Conservation (phyloP, 306 rosid genomes). For the Vachellia pachyceras region DNA sequence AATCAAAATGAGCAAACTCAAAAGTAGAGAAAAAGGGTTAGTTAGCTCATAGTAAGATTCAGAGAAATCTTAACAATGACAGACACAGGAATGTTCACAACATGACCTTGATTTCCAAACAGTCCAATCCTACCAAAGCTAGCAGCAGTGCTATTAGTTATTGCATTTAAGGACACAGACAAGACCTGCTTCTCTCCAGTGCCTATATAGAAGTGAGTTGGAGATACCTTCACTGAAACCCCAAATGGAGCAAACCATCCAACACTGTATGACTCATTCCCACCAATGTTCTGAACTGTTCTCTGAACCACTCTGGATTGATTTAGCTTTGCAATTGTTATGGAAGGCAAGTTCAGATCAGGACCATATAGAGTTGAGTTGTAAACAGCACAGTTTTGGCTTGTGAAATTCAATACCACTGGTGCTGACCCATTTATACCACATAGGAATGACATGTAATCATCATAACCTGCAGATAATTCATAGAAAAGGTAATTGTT, state of each 20-base stretch:
- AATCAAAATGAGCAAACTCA: slow-evolving; percentile 17
- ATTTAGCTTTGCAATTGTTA: slow-evolving; percentile 79
- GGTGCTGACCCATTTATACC: slow-evolving; percentile 83
- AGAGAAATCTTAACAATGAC: slow-evolving; percentile 58
- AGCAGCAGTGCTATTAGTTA: slow-evolving; percentile 56
- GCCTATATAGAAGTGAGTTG: slow-evolving; percentile 63
- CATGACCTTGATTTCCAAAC: slow-evolving; percentile 86
- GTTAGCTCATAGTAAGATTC: slow-evolving; percentile 52
- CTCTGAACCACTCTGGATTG: slow-evolving; percentile 69
- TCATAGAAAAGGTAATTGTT: background rate
- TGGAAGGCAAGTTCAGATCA: slow-evolving; percentile 92
- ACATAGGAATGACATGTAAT: slow-evolving; percentile 88
- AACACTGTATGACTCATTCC: slow-evolving; percentile 69
- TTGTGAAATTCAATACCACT: slow-evolving; percentile 85
- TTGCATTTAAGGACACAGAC: slow-evolving; percentile 64
- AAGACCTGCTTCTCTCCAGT: slow-evolving; percentile 65
- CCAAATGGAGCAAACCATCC: slow-evolving; percentile 89
- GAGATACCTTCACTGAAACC: slow-evolving; percentile 75
- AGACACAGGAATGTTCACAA: slow-evolving; percentile 77
- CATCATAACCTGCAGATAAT: slow-evolving; percentile 77
- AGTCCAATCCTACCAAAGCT: slow-evolving; percentile 94
- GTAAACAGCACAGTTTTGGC: slow-evolving; percentile 61
- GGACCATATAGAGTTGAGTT: slow-evolving; percentile 60
- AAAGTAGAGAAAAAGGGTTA: background rate
- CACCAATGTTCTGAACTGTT: slow-evolving; percentile 64